A percentile compares a stretch with the other conserved stretches of the same genome.
Conservation (phyloP, 257 asterid species). For the Capsicum pubescens region DNA sequence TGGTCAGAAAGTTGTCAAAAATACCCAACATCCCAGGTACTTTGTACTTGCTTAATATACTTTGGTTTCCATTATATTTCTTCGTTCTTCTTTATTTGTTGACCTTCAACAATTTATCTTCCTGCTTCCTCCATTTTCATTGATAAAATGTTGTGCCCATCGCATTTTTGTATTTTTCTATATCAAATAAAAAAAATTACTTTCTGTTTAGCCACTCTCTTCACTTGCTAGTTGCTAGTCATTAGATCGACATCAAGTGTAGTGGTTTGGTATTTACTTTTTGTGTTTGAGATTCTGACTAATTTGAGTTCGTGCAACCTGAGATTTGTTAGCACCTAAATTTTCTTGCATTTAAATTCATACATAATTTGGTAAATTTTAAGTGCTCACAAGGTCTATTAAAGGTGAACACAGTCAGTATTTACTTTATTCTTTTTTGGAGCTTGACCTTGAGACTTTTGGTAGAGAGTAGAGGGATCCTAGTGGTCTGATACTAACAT, state of each 20-base stretch:
- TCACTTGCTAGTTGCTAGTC: no score
- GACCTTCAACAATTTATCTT: neutral
- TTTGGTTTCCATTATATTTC: neutral
- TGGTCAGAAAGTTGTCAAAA: conserved; percentile 95
- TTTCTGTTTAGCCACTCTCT: no score
- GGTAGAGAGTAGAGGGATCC: neutral
- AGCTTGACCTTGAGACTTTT: neutral
- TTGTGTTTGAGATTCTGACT: neutral
- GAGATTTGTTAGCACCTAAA: neutral
- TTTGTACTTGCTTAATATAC: neutral
- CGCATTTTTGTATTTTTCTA: no score
- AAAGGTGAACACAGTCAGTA: neutral
- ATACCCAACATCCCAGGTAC: conserved; percentile 96
- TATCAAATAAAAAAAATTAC: no score
- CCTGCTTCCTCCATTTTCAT: neutral
- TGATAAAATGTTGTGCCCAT: neutral
- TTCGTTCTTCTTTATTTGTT: neutral
- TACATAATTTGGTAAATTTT: neutral
- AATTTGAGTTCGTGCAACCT: neutral
- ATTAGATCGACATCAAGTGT: no score
- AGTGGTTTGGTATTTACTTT: neutral
- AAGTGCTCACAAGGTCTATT: neutral
- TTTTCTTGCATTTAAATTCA: neutral
- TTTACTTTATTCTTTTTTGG: neutral
- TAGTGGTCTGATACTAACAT: neutral